Conservation (phyloP, 768 basidiomycete species). For the Cystofilobasidium capitatum region DNA sequence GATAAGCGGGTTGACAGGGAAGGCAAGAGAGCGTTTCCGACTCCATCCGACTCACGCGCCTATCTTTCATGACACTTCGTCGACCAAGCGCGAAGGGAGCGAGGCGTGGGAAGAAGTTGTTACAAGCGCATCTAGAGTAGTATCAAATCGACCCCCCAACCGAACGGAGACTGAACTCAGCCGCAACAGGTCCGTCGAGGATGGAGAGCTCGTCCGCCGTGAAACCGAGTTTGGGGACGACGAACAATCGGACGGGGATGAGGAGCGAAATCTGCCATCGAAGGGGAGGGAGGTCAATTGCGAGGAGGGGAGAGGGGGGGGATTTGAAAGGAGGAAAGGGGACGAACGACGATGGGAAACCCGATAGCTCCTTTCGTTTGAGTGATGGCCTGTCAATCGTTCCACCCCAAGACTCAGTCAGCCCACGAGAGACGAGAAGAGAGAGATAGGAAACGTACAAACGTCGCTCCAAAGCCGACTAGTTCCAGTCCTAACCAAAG, state of each 20-base stretch:
- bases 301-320: too few relatives aligned
- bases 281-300: neutral
- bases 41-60: too few relatives aligned
- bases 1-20: too few relatives aligned
- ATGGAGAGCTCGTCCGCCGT: conserved; percentile 66
- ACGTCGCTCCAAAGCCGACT: conserved; percentile 73
- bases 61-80: too few relatives aligned
- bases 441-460: conserved; percentile 37
- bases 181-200: conserved; percentile 78
- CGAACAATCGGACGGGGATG: conserved; percentile 59
- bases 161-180: conserved; percentile 7
- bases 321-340: neutral
- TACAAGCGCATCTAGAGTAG: neutral
- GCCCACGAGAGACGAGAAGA: neutral
- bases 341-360: conserved; percentile 62
- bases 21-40: too few relatives aligned
- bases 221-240: conserved; percentile 66
- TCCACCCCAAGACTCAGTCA: neutral
- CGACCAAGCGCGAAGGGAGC: too few relatives aligned
- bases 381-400: conserved; percentile 51
- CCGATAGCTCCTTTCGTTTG: conserved; percentile 86
- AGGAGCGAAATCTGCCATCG: conserved; percentile 63
- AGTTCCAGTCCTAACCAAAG: conserved; percentile 68
- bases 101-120: too few relatives aligned
- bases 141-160: conserved; percentile 5